These are phyloP conservation scores for Cercospora citrullina DNA, from an alignment of 2,329 filamentous ascomycete genomes.

Conservation along the genomic window DNA sequence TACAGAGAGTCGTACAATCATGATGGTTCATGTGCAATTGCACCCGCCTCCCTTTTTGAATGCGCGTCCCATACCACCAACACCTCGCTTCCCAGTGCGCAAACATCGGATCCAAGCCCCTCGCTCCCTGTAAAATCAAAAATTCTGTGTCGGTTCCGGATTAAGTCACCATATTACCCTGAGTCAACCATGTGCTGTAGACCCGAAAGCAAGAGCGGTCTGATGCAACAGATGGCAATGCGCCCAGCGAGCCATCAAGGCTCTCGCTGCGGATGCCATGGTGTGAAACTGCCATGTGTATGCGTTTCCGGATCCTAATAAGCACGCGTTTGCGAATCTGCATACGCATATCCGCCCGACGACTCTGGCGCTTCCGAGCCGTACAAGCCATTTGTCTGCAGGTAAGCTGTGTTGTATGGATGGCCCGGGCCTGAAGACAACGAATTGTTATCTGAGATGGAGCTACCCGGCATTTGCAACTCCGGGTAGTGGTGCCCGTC, in stretches of 20 bases:
- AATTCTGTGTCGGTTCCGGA: not conserved
- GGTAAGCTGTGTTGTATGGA: conserved; percentile 19
- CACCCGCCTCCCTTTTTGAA: conserved; percentile 10
- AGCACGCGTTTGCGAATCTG: conserved; percentile 4
- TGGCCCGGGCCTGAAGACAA: conserved; percentile 16
- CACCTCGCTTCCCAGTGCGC: conserved; percentile 6
- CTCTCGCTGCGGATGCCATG: not conserved
- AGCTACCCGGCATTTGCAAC: conserved; percentile 19
- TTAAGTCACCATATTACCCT: not conserved
- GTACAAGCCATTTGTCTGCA: conserved; percentile 10
- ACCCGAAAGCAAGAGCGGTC: not conserved
- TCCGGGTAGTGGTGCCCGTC: conserved; percentile 15
- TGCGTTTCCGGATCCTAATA: not conserved
- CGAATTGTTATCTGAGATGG: conserved; percentile 13
- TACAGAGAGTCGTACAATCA: conserved; percentile 10
- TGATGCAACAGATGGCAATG: not conserved
- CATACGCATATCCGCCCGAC: conserved; percentile 8
- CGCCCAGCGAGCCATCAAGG: not conserved
- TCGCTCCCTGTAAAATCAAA: conserved; percentile 7
- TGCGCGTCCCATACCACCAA: conserved; percentile 10
- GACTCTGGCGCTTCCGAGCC: conserved; percentile 10
- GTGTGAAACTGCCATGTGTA: not conserved
- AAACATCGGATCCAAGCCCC: not conserved
- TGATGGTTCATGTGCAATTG: not conserved
- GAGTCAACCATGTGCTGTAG: not conserved